phyloP scores from a whole-genome alignment of 2,329 filamentous ascomycete genomes.

The Plectosphaerella sp. region DNA sequence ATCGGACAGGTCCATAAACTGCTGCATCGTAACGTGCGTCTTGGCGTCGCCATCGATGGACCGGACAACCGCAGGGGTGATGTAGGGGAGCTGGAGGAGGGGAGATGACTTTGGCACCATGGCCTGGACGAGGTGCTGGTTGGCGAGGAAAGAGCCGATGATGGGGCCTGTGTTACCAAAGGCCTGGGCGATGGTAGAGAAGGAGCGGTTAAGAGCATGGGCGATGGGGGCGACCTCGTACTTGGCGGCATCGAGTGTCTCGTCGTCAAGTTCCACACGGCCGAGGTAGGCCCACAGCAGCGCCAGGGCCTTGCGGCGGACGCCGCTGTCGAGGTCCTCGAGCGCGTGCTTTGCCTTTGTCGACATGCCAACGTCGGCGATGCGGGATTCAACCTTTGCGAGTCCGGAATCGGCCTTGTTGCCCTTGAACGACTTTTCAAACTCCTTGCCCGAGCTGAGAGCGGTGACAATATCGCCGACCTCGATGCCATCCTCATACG shows the following conservation, averaged over 20 bases:
- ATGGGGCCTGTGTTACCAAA: conserved; percentile 82
- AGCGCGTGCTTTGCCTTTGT: conserved; percentile 73
- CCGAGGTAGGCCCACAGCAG: conserved; percentile 94
- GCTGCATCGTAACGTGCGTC: conserved; percentile 72
- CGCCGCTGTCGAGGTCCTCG: conserved; percentile 73
- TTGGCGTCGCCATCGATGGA: conserved; percentile 72
- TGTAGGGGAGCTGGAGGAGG: conserved; percentile 85
- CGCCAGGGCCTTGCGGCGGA: conserved; percentile 79
- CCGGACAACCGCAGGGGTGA: conserved; percentile 63
- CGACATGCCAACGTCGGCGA: conserved; percentile 55
- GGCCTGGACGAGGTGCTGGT: conserved; percentile 87
- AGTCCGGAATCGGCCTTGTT: conserved; percentile 76
- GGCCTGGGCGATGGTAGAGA: conserved; percentile 80
- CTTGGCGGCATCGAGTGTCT: conserved; percentile 76
- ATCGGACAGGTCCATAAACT: conserved; percentile 83
- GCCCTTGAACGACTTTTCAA: conserved; percentile 69
- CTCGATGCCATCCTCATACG: conserved; percentile 81
- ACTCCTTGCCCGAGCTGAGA: conserved; percentile 83
- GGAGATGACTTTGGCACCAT: conserved; percentile 78
- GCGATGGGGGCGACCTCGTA: conserved; percentile 86
- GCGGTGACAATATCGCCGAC: conserved; percentile 76
- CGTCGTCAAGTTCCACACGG: conserved; percentile 78
- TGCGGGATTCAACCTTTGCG: conserved; percentile 71
- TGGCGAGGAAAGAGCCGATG: conserved; percentile 73
- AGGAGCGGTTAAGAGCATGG: conserved; percentile 78